These are phyloP conservation scores for Prunus davidiana DNA, from an alignment of 306 rosid species.

Conservation along the genomic window DNA sequence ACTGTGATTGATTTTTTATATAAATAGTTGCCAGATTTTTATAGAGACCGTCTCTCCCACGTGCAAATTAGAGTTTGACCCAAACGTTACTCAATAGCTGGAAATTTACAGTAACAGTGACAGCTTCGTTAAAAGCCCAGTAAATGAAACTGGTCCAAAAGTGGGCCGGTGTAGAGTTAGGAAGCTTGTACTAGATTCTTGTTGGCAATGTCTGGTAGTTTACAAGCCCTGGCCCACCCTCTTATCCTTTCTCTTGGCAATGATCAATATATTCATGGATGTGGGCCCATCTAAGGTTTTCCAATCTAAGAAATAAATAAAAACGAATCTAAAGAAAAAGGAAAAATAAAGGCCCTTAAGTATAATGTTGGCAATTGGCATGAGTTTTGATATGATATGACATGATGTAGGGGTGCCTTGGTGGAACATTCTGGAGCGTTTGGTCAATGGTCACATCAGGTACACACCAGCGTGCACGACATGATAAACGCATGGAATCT, in stretches of 20 bases:
- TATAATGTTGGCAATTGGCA: not conserved
- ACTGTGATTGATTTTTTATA: too few species aligned
- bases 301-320: too few species aligned
- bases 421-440: not conserved
- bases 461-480: not conserved
- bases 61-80: too few species aligned
- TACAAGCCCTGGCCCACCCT: conserved; percentile 15
- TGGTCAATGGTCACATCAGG: conserved; percentile 19
- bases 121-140: not conserved
- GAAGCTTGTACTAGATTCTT: conserved; percentile 8
- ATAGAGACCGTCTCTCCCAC: too few species aligned
- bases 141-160: conserved; percentile 2
- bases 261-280: conserved; percentile 7
- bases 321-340: too few species aligned
- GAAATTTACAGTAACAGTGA: not conserved
- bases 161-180: not conserved
- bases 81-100: not conserved
- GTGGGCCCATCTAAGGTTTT: conserved; percentile 15
- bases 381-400: too few species aligned
- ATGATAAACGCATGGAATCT: not conserved
- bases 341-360: not conserved
- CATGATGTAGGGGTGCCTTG: too few species aligned
- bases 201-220: not conserved
- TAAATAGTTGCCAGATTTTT: not conserved
- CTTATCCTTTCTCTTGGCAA: not conserved